A percentile compares a stretch with the other conserved stretches of the same genome.
Conservation (phyloP, 176 grass and related monocot species). For the Cenchrus americanus region DNA sequence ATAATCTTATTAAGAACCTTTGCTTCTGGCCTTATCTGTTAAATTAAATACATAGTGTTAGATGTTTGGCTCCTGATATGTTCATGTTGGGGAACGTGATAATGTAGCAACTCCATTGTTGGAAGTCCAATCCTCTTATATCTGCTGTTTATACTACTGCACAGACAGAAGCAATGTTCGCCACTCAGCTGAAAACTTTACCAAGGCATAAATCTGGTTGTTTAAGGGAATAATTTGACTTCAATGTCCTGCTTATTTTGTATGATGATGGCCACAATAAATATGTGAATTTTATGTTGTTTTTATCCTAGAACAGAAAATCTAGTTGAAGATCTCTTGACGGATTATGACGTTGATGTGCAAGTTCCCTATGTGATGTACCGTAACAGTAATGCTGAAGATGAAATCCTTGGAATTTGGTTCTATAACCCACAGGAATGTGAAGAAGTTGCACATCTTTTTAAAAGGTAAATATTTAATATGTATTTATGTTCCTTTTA, state of each 20-base stretch:
- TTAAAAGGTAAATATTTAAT: conserved; percentile 45
- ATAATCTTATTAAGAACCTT: conserved; percentile 2
- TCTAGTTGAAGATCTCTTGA: conserved; percentile 59
- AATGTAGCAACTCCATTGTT: conserved; percentile 5
- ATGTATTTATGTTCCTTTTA: background rate
- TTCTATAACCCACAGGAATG: conserved; percentile 68
- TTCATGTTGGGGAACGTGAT: background rate
- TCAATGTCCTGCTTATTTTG: background rate
- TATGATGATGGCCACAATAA: background rate
- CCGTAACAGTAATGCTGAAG: conserved; percentile 51
- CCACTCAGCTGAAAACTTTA: conserved; percentile 8
- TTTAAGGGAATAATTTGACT: background rate
- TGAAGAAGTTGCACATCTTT: conserved; percentile 59
- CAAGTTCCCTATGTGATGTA: conserved; percentile 63
- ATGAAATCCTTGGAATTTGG: conserved; percentile 68
- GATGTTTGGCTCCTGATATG: background rate
- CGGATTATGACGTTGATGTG: conserved; percentile 50
- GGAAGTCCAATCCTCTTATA: background rate
- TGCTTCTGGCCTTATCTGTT: background rate
- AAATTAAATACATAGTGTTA: background rate
- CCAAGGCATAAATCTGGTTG: background rate
- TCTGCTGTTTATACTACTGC: background rate
- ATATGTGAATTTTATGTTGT: conserved; percentile 5
- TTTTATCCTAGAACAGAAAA: conserved; percentile 59
- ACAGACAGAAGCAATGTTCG: conserved; percentile 1